Evolutionary conservation across 805 yeast species (phyloP).

Genomic region (Kazachstania viticola): DNA sequence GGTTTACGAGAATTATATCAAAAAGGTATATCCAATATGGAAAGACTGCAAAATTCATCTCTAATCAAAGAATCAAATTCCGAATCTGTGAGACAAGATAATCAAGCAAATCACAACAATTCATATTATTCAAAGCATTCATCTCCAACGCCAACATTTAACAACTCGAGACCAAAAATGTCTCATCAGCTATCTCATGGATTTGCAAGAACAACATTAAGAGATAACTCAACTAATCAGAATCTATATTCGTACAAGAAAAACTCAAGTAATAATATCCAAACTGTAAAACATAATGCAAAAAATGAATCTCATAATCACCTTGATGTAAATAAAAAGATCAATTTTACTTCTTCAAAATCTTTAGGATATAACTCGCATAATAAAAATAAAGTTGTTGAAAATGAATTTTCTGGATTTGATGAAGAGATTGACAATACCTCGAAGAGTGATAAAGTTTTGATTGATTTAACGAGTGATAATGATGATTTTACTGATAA

Average conservation of each 20-base stretch:
- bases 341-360: conserved; percentile 21
- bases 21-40: conserved; percentile 31
- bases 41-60: conserved; percentile 24
- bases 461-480: conserved; percentile 1
- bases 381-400: too few species aligned
- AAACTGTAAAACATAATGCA: background rate
- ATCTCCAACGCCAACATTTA: too few species aligned
- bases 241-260: conserved; percentile 1
- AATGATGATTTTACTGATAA: background rate
- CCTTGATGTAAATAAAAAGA: conserved; percentile 3
- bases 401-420: too few species aligned
- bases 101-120: background rate
- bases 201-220: conserved; percentile 19
- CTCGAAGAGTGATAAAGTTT: background rate
- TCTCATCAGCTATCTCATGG: conserved; percentile 8
- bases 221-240: conserved; percentile 9
- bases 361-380: conserved; percentile 9
- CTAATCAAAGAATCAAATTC: too few species aligned
- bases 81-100: too few species aligned
- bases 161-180: conserved; percentile 14
- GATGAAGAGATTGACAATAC: background rate
- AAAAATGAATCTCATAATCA: background rate
- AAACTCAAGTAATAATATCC: background rate
- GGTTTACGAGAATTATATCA: conserved; percentile 29
- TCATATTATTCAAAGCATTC: background rate